phyloP scores from a whole-genome alignment of 2,329 filamentous ascomycete genomes.

The Huntiella decipiens region DNA sequence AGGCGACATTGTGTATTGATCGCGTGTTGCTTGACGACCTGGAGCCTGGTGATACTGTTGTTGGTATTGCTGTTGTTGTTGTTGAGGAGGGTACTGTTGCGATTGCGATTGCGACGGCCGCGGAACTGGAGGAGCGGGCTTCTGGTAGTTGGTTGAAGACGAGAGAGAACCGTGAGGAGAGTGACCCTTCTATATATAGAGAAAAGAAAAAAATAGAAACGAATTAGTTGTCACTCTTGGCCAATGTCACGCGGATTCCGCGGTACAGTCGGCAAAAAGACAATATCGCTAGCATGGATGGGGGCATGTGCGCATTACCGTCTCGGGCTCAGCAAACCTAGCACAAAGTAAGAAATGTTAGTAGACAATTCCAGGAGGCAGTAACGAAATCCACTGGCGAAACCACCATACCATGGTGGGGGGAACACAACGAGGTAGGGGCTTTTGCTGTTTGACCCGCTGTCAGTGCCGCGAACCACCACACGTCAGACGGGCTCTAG shows the following conservation, averaged over 20 bases:
- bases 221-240: slow-evolving; percentile 3
- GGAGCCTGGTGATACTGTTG: slow-evolving; percentile 8
- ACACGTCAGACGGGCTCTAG: neutral
- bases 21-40: slow-evolving; percentile 14
- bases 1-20: slow-evolving; percentile 28
- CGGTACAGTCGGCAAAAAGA: neutral
- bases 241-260: neutral
- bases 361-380: neutral
- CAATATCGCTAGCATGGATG: neutral
- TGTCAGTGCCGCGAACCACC: neutral
- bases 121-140: slow-evolving; percentile 21
- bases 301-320: slow-evolving; percentile 25
- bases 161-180: slow-evolving; percentile 10
- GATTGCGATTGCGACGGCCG: slow-evolving; percentile 16
- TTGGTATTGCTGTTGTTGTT: slow-evolving; percentile 1
- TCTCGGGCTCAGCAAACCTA: slow-evolving; percentile 59
- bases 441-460: neutral
- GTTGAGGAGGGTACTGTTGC: slow-evolving; percentile 5
- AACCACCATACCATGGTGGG: slow-evolving; percentile 10
- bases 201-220: neutral
- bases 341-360: slow-evolving; percentile 8
- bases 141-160: slow-evolving; percentile 10
- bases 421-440: neutral
- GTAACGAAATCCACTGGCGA: slow-evolving; percentile 3
- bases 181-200: slow-evolving; percentile 13